Base-by-base conservation (phyloP, 345 rosid genomes). In the Abelmoschus esculentus region DNA sequence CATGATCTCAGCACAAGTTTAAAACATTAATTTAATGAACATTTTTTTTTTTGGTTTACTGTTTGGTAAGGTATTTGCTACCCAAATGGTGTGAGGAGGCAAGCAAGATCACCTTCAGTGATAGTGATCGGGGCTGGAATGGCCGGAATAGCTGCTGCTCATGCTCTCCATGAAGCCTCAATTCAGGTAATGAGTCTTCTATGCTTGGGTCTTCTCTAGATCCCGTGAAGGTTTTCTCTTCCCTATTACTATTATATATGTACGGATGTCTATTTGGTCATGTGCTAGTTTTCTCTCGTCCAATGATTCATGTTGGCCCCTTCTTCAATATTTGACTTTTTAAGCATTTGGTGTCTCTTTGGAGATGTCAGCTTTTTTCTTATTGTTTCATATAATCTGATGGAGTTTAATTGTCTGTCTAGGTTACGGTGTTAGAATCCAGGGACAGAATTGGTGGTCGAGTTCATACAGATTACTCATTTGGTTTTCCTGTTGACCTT, bases 401-500 rank as follows among this genome's bases (percentile, higher is more conserved):
- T 5, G 9, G 13, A 6, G 8, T 61, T 61, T 31, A 14, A 18
- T 49, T 19, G 15, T 52, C 61, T 73, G 10, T 34, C 72, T 76
- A 93, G 98, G 98, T 93, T 75, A 54, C 80, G 32, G 79, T 93
- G 73, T 61, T 93, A 75, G 98, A 93, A 79, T 93, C 98, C 10
- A 85, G 96, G 63, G 92, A 89, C 46, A 85, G 97, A 70, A 77
- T 91, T 65, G 98, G 95, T 49, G 96, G 98, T 74, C 84, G 96
- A 22, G 89, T 89, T 73, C 84, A 87, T 72, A 91, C 97, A 18
- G 85, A 91, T 74, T 87, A 77, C 83, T 84, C 98, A 1, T 89
- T 91, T 60, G 97, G 97, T 62, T 95, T 91, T 79, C 98, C 98
- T 6, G 83, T 95, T 71, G 98, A 95, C 80, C 86, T 95, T 68